A percentile compares a stretch with the other conserved stretches of the same genome.
These are phyloP conservation scores for Scedosporium aurantiacum DNA, from an alignment of 2,329 filamentous ascomycete genomes.

Conservation along the genomic window DNA sequence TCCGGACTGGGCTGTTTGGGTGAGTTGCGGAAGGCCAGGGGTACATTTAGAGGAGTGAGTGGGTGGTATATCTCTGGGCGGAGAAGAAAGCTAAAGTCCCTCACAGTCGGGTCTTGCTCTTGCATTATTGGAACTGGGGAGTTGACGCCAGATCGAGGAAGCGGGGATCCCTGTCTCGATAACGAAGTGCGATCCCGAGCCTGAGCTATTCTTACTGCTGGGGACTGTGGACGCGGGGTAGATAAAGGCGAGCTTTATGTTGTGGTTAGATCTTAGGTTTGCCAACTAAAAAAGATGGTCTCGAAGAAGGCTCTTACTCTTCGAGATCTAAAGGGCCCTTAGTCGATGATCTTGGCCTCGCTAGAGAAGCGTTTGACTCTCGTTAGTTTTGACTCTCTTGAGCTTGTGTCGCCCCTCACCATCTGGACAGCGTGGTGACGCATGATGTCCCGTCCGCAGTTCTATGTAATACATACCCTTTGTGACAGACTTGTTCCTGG, in stretches of 20 bases:
- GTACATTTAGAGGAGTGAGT: slow-evolving; percentile 52
- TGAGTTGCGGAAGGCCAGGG: slow-evolving; percentile 57
- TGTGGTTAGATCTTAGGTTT: neutral
- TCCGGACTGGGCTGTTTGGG: slow-evolving; percentile 50
- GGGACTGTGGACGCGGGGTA: neutral
- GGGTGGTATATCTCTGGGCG: slow-evolving; percentile 75
- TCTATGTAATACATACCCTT: neutral
- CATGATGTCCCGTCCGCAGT: too few relatives aligned
- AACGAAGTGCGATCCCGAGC: neutral
- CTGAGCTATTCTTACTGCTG: neutral
- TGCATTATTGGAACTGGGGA: slow-evolving; percentile 4
- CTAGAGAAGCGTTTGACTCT: neutral
- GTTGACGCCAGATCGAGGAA: neutral
- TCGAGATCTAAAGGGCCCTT: neutral
- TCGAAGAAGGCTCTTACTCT: neutral
- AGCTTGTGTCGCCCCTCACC: neutral
- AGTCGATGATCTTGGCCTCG: neutral
- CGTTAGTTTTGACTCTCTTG: neutral
- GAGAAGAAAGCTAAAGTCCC: slow-evolving; percentile 73
- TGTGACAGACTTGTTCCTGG: neutral
- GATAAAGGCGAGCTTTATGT: neutral
- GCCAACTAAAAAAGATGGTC: neutral
- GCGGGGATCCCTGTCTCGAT: neutral
- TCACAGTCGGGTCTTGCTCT: slow-evolving; percentile 17
- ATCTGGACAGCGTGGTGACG: neutral